Evolutionary conservation across 148 eudicot genomes (phyloP).

Genomic region (Chenopodium berlandieri): DNA sequence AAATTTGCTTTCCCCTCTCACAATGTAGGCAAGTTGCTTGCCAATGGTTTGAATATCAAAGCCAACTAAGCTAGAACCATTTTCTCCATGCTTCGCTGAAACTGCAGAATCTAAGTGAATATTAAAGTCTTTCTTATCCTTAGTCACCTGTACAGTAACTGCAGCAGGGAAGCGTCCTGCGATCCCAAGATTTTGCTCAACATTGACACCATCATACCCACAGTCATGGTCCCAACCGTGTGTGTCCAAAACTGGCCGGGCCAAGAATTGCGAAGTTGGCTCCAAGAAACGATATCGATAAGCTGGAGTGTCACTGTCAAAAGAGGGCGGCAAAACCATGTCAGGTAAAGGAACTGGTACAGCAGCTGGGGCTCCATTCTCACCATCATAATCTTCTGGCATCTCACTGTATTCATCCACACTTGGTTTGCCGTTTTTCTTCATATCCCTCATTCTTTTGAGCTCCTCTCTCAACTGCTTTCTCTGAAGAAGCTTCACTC

Average conservation of each 20-base stretch:
- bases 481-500: constrained; percentile 92
- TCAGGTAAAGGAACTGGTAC: constrained; percentile 93
- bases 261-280: constrained; percentile 87
- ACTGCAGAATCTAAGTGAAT: constrained; percentile 82
- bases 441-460: constrained; percentile 75
- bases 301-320: constrained; percentile 83
- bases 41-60: constrained; percentile 85
- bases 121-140: constrained; percentile 89
- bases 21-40: constrained; percentile 68
- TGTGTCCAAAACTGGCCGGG: constrained; percentile 84
- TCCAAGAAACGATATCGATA: constrained; percentile 87
- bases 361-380: constrained; percentile 60
- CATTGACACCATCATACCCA: constrained; percentile 95
- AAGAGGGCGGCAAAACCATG: constrained; percentile 92
- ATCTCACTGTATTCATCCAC: constrained; percentile 32
- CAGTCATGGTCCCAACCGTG: constrained; percentile 99
- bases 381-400: constrained; percentile 66
- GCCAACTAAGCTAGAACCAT: constrained; percentile 75
- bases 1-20: constrained; percentile 77
- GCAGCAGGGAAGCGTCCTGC: constrained; percentile 63
- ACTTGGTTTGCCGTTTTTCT: constrained; percentile 52
- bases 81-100: constrained; percentile 77
- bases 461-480: constrained; percentile 94
- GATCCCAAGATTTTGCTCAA: constrained; percentile 77
- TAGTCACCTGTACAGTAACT: constrained; percentile 64